Percentiles rank a stretch among this genome's conserved stretches.
phyloP scores from a whole-genome alignment of 257 asterid species.

The Nicotiana paniculata region DNA sequence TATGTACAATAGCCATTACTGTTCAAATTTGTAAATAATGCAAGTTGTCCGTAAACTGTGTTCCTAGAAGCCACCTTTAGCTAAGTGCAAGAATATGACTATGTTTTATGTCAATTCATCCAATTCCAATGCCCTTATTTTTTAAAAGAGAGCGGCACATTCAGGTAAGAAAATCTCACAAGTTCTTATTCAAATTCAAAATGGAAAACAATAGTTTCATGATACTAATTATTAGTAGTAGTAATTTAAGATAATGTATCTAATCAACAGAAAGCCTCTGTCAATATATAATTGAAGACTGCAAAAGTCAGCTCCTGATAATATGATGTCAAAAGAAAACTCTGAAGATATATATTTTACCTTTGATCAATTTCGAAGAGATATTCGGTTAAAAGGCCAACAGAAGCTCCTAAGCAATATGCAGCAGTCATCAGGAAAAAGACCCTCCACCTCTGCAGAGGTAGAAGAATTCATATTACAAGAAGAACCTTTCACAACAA shows the following conservation, averaged over 20 bases:
- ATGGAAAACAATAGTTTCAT: not conserved
- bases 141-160: no score
- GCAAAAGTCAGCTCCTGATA: not conserved
- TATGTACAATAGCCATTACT: no score
- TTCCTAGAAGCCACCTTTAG: no score
- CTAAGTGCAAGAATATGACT: no score
- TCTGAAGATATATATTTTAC: not conserved
- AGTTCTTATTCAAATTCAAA: not conserved
- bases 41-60: no score
- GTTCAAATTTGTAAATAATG: no score
- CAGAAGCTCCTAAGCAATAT: not conserved
- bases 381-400: not conserved
- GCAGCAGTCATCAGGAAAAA: not conserved
- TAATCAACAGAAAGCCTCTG: not conserved
- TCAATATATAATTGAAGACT: not conserved
- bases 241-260: not conserved
- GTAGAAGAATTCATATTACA: not conserved
- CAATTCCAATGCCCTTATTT: not conserved
- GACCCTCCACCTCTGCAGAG: not conserved
- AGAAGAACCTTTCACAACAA: not conserved
- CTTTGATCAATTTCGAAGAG: not conserved
- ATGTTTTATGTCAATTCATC: not conserved
- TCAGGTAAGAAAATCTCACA: no score
- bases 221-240: not conserved
- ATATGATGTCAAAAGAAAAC: not conserved